These are phyloP conservation scores for Hysterangium stoloniferum DNA, from an alignment of 768 basidiomycete species.

Conservation along the genomic window DNA sequence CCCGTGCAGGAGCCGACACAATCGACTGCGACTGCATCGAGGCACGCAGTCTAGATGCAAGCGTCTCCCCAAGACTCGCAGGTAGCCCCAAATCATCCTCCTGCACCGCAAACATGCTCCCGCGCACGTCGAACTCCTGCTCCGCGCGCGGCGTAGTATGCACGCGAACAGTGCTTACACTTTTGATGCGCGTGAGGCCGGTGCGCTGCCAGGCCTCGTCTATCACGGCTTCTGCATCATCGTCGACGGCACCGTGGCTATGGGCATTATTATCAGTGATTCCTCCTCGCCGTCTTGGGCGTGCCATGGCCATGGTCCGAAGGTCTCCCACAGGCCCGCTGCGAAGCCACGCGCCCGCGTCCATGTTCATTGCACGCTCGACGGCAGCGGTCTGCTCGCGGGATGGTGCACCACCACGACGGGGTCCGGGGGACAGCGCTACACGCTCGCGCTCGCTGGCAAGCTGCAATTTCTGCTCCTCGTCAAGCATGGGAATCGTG, in stretches of 20 bases:
- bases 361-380: too few relatives aligned
- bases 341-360: slow-evolving; percentile 3
- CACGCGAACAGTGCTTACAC: slow-evolving; percentile 3
- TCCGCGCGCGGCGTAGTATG: slow-evolving; percentile 9
- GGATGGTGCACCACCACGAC: too few relatives aligned
- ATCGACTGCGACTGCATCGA: too few relatives aligned
- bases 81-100: not conserved
- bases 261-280: not conserved
- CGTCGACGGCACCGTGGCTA: not conserved
- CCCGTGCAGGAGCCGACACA: not conserved
- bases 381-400: too few relatives aligned
- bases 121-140: slow-evolving; percentile 11
- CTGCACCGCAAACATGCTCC: not conserved
- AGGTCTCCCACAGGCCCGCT: not conserved
- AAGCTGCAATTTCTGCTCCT: too few relatives aligned
- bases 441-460: too few relatives aligned
- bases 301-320: not conserved
- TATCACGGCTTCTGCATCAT: slow-evolving; percentile 3
- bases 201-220: slow-evolving; percentile 1
- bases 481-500: too few relatives aligned
- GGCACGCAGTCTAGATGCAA: too few relatives aligned
- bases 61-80: not conserved
- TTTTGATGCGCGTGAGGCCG: slow-evolving; percentile 9
- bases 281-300: not conserved
- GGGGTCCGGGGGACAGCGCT: too few relatives aligned